A percentile compares a stretch with the other conserved stretches of the same genome.
Conservation (phyloP, 495 filamentous ascomycete species). For the Hypoxylon lenormandii region DNA sequence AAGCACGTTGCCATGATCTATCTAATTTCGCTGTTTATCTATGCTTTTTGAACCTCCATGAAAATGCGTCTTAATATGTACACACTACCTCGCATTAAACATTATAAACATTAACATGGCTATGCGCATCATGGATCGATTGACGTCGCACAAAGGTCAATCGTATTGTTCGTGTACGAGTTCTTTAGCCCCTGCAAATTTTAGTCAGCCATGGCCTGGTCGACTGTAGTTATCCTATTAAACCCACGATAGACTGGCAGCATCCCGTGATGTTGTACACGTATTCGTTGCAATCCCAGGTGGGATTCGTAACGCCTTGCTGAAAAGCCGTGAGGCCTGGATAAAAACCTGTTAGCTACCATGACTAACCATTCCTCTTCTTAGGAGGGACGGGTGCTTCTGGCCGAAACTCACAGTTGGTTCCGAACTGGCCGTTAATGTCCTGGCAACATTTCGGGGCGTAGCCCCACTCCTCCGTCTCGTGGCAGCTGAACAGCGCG, state of each 20-base stretch:
- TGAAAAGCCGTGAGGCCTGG: constrained; percentile 45
- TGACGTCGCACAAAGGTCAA: constrained; percentile 45
- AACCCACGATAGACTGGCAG: constrained; percentile 49
- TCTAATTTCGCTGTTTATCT: no score
- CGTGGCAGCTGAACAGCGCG: constrained; percentile 42
- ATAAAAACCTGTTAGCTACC: neutral
- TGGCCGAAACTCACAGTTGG: constrained; percentile 43
- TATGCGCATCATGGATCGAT: constrained; percentile 12
- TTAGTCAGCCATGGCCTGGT: neutral
- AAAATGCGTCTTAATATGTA: no score
- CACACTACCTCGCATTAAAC: no score
- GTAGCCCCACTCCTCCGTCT: constrained; percentile 37
- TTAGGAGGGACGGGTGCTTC: neutral
- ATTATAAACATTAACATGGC: no score
- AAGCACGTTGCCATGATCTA: no score
- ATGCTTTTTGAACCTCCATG: no score
- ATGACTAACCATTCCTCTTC: neutral
- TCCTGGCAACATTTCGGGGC: constrained; percentile 47
- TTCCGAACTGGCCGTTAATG: constrained; percentile 47
- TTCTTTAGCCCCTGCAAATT: constrained; percentile 47
- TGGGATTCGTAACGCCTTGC: constrained; percentile 42
- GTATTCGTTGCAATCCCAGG: constrained; percentile 48
- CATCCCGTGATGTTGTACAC: constrained; percentile 52
- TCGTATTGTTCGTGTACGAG: constrained; percentile 43
- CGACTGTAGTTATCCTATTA: neutral